Conservation (phyloP, 1,139 yeast species). For the Maudiozyma humilis region DNA sequence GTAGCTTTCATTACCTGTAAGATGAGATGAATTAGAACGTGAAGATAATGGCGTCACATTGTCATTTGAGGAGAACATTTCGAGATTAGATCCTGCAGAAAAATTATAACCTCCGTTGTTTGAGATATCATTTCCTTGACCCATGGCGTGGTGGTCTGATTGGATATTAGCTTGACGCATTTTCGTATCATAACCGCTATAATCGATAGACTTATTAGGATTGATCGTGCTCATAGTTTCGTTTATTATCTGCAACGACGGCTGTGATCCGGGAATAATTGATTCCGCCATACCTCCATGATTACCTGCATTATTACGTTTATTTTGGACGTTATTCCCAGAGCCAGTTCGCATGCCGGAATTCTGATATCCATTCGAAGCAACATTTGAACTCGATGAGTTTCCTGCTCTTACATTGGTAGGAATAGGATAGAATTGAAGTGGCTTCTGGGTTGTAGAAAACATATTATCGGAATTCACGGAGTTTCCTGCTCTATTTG, state of each 20-base stretch:
- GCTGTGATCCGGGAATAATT: not conserved
- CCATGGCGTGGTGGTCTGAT: not conserved
- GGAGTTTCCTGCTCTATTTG: not conserved
- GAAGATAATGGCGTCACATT: slow-evolving; percentile 38
- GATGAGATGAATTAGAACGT: slow-evolving; percentile 20
- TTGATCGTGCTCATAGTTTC: not conserved
- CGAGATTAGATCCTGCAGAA: slow-evolving; percentile 7
- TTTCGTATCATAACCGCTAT: not conserved
- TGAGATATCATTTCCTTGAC: not conserved
- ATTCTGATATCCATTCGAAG: not conserved
- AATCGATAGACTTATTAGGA: not conserved
- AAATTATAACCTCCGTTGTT: slow-evolving; percentile 1
- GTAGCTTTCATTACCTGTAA: not conserved
- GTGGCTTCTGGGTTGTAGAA: slow-evolving; percentile 29
- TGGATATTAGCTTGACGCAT: not conserved
- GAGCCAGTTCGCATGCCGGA: not conserved
- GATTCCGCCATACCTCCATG: not conserved
- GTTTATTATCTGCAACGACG: slow-evolving; percentile 1
- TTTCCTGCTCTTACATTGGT: slow-evolving; percentile 10
- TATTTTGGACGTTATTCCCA: not conserved
- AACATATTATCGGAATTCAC: slow-evolving; percentile 6
- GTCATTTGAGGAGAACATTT: slow-evolving; percentile 29
- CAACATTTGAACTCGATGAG: no score
- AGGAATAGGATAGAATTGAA: slow-evolving; percentile 29
- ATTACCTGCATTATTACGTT: not conserved